Evolutionary conservation across 2,329 filamentous ascomycete species (phyloP), one percentile per base, ranked within the genome.

Genomic region (Arthrobotrys sinensis): DNA sequence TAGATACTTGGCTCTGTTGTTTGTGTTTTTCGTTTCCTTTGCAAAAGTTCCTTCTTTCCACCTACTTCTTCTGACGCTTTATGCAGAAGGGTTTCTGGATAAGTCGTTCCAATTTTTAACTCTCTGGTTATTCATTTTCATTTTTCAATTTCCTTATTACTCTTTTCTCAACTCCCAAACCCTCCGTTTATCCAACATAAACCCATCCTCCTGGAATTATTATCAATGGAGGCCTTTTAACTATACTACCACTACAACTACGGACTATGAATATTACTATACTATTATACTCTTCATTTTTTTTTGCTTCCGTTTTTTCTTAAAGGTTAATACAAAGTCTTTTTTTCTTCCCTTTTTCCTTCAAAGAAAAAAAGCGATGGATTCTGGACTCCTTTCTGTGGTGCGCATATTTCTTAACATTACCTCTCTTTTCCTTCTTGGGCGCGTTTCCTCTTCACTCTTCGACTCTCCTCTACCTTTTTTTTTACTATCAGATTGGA

Each of bases 161-260:
- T 52, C 34, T 70, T 24, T 50, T 19, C 32, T 24, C 55, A 70
- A 70, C 52, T 48, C 16, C 55, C 19, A 8, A 36, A n/a, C n/a
- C 19, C 55, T 32, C 70, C 32, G 45, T 76, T 62, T 62, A 66
- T 71, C 60, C 70, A 78, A 66, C 57, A 77, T 71, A 67, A 78
- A 73, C 69, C 64, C 57, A n/a, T 28, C 32, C 50, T 34, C 16
- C 85, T 82, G 82, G 82, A 50, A 53, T 76, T 72, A 24, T 38
- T 62, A 55, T 77, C 45, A 43, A 66, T 75, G 65, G 48, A 63
- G 55, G 52, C 55, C 68, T 24, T 24, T 62, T 40, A 45, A 32
- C 12, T 21, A 38, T 53, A 43, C 45, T 40, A 62, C n/a, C 11
- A 19, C 36, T 43, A 40, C 40, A n/a, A 19, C 24, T 2, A 6